Base-by-base conservation (phyloP, 2,329 filamentous ascomycete species). In the Hypoxylon sp. region DNA sequence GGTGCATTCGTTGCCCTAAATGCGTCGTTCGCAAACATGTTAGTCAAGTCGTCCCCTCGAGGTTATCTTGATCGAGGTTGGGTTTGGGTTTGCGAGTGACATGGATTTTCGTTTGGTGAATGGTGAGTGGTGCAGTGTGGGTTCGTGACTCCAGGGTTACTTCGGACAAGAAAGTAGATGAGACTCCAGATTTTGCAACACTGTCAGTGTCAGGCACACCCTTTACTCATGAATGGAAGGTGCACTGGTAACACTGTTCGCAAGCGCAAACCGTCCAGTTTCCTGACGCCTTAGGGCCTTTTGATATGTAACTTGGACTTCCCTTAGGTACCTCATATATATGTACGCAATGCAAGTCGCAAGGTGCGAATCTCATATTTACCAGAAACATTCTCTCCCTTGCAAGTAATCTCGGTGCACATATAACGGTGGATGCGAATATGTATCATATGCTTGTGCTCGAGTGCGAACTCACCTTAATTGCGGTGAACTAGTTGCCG, bases 401-500 rank as follows among this genome's bases (percentile, higher is more conserved):
- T 27, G 4, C 42, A 35, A 35, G 56, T 42, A n/a, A 29, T 13
- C 29, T 19, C 8, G 19, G 31, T 57, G 54, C 46, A 27, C 24
- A 27, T 27, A 27, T 27, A 27, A 50, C 42, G 39, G n/a, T 44
- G 39, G n/a, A 29, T 50, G 46, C 13, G 29, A 46, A 39, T 15
- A 44, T 50, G 5, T 24, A 27, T 27, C 24, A 27, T 27, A 27
- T 59, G 11, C 21, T 61, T 57, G 24, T 27, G 2, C 48, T 58
- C 15, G 51, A 24, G 19, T 52, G 46, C 32, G 42, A 53, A 79
- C 83, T 77, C 79, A 87, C 85, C 83, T 84, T 69, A 81, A 69
- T 70, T 85, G 84, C 47, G 83, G 81, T 58, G 84, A 80, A 71
- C 76, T 80, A 10, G 78, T 77, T 17, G 79, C 76, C 29, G 79